A percentile compares a stretch with the other conserved stretches of the same genome.
Conservation (phyloP, 495 filamentous ascomycete species). For the Neurospora sp. region DNA sequence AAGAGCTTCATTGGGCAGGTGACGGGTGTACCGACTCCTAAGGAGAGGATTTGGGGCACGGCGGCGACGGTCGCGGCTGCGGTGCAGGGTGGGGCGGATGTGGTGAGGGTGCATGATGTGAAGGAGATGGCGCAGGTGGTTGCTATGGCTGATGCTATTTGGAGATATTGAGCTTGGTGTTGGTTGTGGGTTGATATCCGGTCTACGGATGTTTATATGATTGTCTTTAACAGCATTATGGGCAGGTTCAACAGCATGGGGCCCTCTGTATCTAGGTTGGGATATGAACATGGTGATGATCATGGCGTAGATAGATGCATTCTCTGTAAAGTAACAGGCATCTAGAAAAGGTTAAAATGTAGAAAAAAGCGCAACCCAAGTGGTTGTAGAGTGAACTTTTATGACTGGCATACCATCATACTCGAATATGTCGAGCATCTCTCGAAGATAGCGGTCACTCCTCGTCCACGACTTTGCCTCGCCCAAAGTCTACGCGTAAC, state of each 20-base stretch:
- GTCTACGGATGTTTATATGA: neutral
- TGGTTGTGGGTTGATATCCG: neutral
- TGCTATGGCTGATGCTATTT: slow-evolving; percentile 86
- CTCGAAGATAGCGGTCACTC: neutral
- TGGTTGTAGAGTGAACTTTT: neutral
- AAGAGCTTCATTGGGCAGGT: slow-evolving; percentile 83
- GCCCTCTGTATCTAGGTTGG: neutral
- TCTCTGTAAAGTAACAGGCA: neutral
- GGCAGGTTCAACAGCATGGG: neutral
- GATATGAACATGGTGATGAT: neutral
- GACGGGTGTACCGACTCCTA: slow-evolving; percentile 54
- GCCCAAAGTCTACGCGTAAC: neutral
- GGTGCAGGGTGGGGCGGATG: slow-evolving; percentile 85
- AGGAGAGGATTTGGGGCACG: slow-evolving; percentile 70
- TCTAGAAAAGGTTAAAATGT: neutral
- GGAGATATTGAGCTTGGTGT: slow-evolving; percentile 36
- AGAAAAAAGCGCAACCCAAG: neutral
- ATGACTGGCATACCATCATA: neutral
- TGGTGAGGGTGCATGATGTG: slow-evolving; percentile 92
- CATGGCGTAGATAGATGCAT: neutral
- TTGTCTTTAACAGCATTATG: neutral
- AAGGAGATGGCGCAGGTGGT: slow-evolving; percentile 79
- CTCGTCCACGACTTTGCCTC: neutral
- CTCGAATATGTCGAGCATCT: neutral
- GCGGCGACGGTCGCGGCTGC: slow-evolving; percentile 81